phyloP scores from a whole-genome alignment of 2,329 filamentous ascomycete genomes.

The Fusarium burgessii region DNA sequence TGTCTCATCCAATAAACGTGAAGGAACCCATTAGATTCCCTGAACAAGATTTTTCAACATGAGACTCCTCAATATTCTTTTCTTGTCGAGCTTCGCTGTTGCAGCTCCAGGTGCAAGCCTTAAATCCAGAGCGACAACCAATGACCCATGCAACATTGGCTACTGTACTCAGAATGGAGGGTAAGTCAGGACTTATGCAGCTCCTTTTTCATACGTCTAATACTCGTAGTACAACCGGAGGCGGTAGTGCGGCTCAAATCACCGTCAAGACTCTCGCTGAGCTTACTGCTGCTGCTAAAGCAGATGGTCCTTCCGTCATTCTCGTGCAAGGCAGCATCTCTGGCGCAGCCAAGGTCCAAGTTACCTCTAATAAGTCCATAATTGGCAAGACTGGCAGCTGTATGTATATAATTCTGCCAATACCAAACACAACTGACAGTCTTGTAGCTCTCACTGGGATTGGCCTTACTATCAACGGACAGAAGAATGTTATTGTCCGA shows the following conservation, averaged over 20 bases:
- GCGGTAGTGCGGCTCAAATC: constrained; percentile 18
- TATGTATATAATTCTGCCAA: background rate
- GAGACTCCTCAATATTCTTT: background rate
- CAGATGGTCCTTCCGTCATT: constrained; percentile 26
- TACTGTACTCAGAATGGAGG: constrained; percentile 43
- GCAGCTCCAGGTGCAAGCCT: constrained; percentile 19
- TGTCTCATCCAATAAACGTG: too few relatives aligned
- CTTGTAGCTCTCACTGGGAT: constrained; percentile 30
- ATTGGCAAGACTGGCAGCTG: constrained; percentile 41
- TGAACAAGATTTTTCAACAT: background rate
- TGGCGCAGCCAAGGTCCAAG: constrained; percentile 40
- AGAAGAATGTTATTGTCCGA: constrained; percentile 66
- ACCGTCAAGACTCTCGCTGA: constrained; percentile 36
- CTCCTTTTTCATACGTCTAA: background rate
- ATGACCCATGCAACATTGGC: constrained; percentile 28
- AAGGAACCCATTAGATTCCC: fast-evolving
- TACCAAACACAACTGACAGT: fast-evolving
- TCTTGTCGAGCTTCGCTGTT: constrained; percentile 2
- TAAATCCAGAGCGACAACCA: constrained; percentile 19
- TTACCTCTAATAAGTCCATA: constrained; percentile 42
- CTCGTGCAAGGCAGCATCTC: constrained; percentile 39
- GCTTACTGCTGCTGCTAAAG: constrained; percentile 30
- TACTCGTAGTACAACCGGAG: constrained; percentile 28
- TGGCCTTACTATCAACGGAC: constrained; percentile 32
- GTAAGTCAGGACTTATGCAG: background rate